Evolutionary conservation across 129 eudicot species (phyloP), one percentile per base, ranked within the genome.

Genomic region (Pseudognaphalium luteoalbum): DNA sequence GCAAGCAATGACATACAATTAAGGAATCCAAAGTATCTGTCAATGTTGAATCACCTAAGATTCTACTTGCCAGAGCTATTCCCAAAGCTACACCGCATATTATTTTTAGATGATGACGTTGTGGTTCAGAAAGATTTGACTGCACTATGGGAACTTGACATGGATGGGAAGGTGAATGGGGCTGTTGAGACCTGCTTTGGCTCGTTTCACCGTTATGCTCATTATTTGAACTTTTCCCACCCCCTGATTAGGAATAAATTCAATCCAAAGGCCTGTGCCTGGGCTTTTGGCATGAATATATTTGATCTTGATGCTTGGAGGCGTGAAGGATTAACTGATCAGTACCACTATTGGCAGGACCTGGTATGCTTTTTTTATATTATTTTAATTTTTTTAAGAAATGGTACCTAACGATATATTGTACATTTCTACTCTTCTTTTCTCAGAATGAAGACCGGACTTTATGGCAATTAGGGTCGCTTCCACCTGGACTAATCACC

Each of bases 271-370:
- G 88, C 93, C 19, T 91, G 97, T 80, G 93, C 94, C 7, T 91
- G 97, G 97, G 97, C 97, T 42, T 91, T 68, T 71, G 97, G 97
- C 72, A 84, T 91, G 94, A 91, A 91, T 79, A 86, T 91, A 63
- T 88, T 88, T 74, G 91, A 91, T 78, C 89, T 91, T 60, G 94
- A 91, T 88, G 90, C 97, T 84, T 91, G 97, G 97, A 86, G 93
- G 71, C 86, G 76, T 78, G 97, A 88, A 72, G 79, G 68, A 69
- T 81, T 77, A 69, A 91, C 97, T 0, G 91, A 91, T 41, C 75
- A 77, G 70, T 91, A 91, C 70, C 94, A 91, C 80, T 79, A 88
- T 74, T 91, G 96, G 94, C 93, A 88, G 87, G 87, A 83, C 71
- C 74, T 86, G 75, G 93, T 86, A 79, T 71, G 90, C 33, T 30